These are phyloP conservation scores for Xylaria telfairii DNA, from an alignment of 495 filamentous ascomycete species.

Conservation along the genomic window DNA sequence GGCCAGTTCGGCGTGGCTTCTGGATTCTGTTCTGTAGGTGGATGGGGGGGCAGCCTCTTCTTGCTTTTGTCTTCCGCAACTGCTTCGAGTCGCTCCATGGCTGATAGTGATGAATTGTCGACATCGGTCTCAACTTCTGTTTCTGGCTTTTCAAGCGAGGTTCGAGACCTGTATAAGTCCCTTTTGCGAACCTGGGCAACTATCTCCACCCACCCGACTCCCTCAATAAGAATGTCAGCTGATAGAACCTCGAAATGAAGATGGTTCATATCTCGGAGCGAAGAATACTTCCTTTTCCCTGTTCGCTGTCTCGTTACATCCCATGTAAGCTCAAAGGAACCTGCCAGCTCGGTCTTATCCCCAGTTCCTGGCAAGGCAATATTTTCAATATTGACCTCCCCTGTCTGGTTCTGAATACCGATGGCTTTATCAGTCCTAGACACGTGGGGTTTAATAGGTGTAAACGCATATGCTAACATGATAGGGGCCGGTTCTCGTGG, in stretches of 20 bases:
- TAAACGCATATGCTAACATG: conserved; percentile 79
- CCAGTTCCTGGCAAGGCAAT: conserved; percentile 66
- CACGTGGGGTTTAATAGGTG: conserved; percentile 73
- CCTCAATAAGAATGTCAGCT: conserved; percentile 86
- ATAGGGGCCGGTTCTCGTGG: conserved; percentile 66
- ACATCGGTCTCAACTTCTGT: conserved; percentile 22
- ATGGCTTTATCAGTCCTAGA: conserved; percentile 81
- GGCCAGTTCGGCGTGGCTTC: conserved; percentile 56
- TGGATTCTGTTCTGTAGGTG: conserved; percentile 11
- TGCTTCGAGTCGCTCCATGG: conserved; percentile 33
- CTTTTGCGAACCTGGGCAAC: conserved; percentile 75
- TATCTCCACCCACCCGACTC: conserved; percentile 92
- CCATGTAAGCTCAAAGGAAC: conserved; percentile 73
- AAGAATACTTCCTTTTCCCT: conserved; percentile 55
- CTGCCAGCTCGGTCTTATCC: conserved; percentile 67
- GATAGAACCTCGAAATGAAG: conserved; percentile 81
- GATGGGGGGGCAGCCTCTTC: conserved; percentile 24
- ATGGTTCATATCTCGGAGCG: conserved; percentile 58
- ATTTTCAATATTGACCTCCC: conserved; percentile 59
- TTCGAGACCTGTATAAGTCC: conserved; percentile 36
- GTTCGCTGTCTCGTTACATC: conserved; percentile 79
- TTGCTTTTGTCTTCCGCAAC: conserved; percentile 27
- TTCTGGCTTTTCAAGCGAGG: conserved; percentile 20
- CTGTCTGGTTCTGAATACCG: conserved; percentile 63
- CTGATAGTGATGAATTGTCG: conserved; percentile 23